phyloP scores from a whole-genome alignment of 192 early-diverging fungal genomes.

The Haplosporangium gracile region DNA sequence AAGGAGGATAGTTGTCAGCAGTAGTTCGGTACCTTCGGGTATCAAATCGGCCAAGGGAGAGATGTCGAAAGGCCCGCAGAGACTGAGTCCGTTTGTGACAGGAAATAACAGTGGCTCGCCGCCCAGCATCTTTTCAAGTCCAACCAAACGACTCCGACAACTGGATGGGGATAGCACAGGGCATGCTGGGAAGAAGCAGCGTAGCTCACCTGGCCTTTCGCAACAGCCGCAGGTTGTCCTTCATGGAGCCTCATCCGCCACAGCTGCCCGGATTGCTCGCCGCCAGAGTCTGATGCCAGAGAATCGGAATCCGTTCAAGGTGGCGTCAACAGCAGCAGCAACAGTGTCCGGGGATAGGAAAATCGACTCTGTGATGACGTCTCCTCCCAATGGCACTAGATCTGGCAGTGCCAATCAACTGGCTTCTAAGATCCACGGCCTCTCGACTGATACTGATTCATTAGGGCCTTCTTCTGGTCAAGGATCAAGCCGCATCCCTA shows the following conservation, averaged over 20 bases:
- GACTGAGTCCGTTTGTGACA: slow-evolving; percentile 1
- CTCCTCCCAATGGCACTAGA: neutral
- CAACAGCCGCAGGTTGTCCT: neutral
- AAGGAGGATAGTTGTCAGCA: slow-evolving; percentile 1
- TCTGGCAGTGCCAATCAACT: neutral
- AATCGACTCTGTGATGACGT: neutral
- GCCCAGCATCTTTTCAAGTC: slow-evolving; percentile 2
- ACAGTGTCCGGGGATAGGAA: neutral
- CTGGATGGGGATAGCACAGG: neutral
- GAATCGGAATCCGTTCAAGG: neutral
- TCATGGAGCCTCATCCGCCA: slow-evolving; percentile 28
- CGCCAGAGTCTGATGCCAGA: slow-evolving; percentile 23
- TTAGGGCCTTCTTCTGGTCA: neutral
- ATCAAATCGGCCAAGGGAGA: neutral
- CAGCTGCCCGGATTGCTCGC: slow-evolving; percentile 35
- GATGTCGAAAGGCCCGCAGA: slow-evolving; percentile 7
- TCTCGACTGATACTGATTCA: neutral
- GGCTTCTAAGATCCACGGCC: neutral
- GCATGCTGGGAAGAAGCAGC: slow-evolving; percentile 3
- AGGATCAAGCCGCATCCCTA: neutral
- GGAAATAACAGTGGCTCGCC: neutral
- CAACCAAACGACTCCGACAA: slow-evolving; percentile 13
- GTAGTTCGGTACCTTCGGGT: neutral
- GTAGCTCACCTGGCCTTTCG: slow-evolving; percentile 4
- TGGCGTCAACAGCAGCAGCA: neutral